A percentile compares a stretch with the other conserved stretches of the same genome.
These are phyloP conservation scores for Suillus subalutaceus DNA, from an alignment of 768 basidiomycete species.

Conservation along the genomic window DNA sequence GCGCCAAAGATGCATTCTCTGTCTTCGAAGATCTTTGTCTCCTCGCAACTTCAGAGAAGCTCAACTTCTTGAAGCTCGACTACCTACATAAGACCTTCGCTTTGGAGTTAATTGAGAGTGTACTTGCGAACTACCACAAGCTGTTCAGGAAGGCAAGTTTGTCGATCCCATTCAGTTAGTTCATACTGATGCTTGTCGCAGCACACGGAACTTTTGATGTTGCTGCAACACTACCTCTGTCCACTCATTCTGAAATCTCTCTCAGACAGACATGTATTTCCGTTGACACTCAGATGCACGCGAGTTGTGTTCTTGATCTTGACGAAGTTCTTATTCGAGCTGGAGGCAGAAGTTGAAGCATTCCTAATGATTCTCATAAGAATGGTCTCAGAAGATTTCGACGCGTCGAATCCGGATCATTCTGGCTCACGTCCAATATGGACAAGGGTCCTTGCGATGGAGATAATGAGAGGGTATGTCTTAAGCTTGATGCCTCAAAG, in stretches of 20 bases:
- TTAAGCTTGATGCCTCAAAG: not conserved
- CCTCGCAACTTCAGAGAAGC: slow-evolving; percentile 79
- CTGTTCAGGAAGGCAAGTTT: slow-evolving; percentile 74
- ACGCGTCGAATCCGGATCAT: slow-evolving; percentile 32
- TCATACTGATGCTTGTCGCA: slow-evolving; percentile 31
- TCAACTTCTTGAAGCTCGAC: slow-evolving; percentile 80
- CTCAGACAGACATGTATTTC: slow-evolving; percentile 82
- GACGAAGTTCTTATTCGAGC: slow-evolving; percentile 84
- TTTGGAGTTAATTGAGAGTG: slow-evolving; percentile 93
- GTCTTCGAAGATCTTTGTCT: slow-evolving; percentile 94
- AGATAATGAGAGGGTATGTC: slow-evolving; percentile 82
- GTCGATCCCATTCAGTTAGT: not conserved
- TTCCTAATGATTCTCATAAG: slow-evolving; percentile 77
- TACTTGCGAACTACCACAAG: slow-evolving; percentile 89
- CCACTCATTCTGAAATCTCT: slow-evolving; percentile 86
- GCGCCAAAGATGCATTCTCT: slow-evolving; percentile 81
- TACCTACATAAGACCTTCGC: slow-evolving; percentile 91
- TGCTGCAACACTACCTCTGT: slow-evolving; percentile 89
- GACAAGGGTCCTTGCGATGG: slow-evolving; percentile 92
- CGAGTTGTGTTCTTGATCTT: slow-evolving; percentile 93
- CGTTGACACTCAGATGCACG: slow-evolving; percentile 86
- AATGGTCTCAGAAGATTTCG: slow-evolving; percentile 59
- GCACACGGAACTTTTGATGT: slow-evolving; percentile 82
- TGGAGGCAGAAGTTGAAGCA: slow-evolving; percentile 83
- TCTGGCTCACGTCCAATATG: slow-evolving; percentile 60